These are phyloP conservation scores for Colletotrichum sp. DNA, from an alignment of 2,329 filamentous ascomycete species.

Conservation along the genomic window DNA sequence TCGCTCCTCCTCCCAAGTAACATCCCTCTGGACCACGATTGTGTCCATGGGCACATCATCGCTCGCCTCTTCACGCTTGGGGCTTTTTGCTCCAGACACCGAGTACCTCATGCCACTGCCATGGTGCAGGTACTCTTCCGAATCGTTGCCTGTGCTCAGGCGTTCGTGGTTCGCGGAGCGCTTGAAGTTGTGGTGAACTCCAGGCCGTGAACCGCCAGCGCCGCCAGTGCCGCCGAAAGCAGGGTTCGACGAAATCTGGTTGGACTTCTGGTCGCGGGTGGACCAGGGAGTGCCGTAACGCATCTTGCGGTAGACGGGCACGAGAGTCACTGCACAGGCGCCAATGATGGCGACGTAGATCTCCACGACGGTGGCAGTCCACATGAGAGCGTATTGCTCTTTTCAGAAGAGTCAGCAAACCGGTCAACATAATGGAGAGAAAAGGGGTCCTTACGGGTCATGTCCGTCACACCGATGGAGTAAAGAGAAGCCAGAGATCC, in stretches of 20 bases:
- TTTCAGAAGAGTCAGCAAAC: not conserved
- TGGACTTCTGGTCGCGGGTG: not conserved
- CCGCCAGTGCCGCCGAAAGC: not conserved
- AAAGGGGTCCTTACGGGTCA: not conserved
- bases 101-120: not conserved
- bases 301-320: not conserved
- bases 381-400: slow-evolving; percentile 10
- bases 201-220: not conserved
- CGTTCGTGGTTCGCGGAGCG: not conserved
- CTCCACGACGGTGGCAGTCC: slow-evolving; percentile 6
- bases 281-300: slow-evolving; percentile 6
- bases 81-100: not conserved
- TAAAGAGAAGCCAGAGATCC: slow-evolving; percentile 2
- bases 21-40: not conserved
- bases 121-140: not conserved
- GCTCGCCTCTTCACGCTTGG: not conserved
- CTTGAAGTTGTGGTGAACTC: not conserved
- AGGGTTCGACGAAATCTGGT: not conserved
- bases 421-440: not conserved
- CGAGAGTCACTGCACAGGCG: not conserved
- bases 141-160: not conserved
- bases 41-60: not conserved
- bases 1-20: slow-evolving; percentile 9
- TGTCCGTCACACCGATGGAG: not conserved
- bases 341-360: slow-evolving; percentile 6